Percentiles rank a stretch among this genome's conserved stretches.
Evolutionary conservation across 352 stramenopile species (phyloP).

Genomic region (Aphanomyces invadans): DNA sequence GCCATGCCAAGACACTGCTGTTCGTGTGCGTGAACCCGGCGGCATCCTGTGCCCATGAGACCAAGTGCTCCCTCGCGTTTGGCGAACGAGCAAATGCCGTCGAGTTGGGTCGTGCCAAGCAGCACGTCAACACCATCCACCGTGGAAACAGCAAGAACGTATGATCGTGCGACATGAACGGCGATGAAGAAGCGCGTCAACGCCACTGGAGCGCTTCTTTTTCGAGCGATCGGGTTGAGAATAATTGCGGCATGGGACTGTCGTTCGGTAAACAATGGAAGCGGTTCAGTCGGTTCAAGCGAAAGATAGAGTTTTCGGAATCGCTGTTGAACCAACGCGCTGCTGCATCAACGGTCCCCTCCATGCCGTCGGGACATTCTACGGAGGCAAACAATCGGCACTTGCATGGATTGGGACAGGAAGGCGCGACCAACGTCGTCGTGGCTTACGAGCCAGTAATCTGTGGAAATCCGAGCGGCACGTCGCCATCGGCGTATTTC

Average conservation of each 20-base stretch:
- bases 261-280: too few species aligned
- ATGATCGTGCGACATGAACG: neutral
- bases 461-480: neutral
- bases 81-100: constrained; percentile 20
- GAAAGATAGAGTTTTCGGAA: too few species aligned
- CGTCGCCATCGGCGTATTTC: neutral
- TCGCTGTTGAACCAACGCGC: too few species aligned
- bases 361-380: too few species aligned
- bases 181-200: too few species aligned
- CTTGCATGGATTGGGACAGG: too few species aligned
- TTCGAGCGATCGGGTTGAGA: too few species aligned
- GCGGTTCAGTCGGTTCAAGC: too few species aligned
- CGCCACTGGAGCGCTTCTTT: neutral
- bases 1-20: constrained; percentile 25
- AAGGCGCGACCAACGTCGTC: too few species aligned
- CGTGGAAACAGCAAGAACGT: neutral
- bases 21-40: constrained; percentile 22
- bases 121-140: neutral
- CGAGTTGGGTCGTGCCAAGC: constrained; percentile 23
- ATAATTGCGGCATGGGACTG: too few species aligned
- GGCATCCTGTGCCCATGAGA: neutral
- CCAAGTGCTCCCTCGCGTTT: constrained; percentile 25
- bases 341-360: too few species aligned
- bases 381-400: too few species aligned
- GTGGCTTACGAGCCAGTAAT: neutral